Base-by-base conservation (phyloP, 768 basidiomycete genomes). In the Rhizopogon vesiculosus region DNA sequence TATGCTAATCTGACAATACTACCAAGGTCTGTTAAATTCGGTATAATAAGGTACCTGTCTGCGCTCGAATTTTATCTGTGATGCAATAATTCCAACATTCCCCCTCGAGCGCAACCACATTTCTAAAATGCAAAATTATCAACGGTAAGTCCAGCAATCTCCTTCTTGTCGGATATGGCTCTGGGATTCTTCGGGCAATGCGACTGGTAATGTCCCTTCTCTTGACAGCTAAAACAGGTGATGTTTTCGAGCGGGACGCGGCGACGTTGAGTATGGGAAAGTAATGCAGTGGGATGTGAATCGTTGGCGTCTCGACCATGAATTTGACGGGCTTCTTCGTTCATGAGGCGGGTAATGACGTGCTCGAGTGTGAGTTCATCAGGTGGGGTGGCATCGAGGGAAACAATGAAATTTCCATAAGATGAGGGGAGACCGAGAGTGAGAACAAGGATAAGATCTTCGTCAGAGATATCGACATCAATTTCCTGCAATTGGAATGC, bases 371-470 rank as follows among this genome's bases (percentile, higher is more conserved):
- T 57, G 45, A 64, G 59, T 22, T 55, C 18, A 16, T 44, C 38
- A 25, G 56, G 41, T 3, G 57, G 45, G 13, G 60, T 56, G 13
- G 59, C 16, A 39, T 65, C 42, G 35, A 65, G 45, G 18, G 63
- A 55, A 19, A 63, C 7, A 31, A 31, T 31, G 31, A 31, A 31
- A 31, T 31, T 31, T 9, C 9, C 5, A 7, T 31, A 31, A 55
- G 43, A 66, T 45, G 38, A 7, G 61, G 64, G 19, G 65, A 57
- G 19, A 59, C 65, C 43, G 59, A 59, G 7, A 7, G 64, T 70
- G 50, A 69, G 63, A 3, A 61, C 60, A n/a, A 72, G 55, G 52
- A 71, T 67, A 19, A 60, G 54, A 51, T 72, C 68, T 18, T 67
- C 60, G 19, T 69, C 66, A 12, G 39, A 38, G 31, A 69, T 56